These are phyloP conservation scores for Posidonia oceanica DNA, from an alignment of 116 monocot species.

Conservation along the genomic window DNA sequence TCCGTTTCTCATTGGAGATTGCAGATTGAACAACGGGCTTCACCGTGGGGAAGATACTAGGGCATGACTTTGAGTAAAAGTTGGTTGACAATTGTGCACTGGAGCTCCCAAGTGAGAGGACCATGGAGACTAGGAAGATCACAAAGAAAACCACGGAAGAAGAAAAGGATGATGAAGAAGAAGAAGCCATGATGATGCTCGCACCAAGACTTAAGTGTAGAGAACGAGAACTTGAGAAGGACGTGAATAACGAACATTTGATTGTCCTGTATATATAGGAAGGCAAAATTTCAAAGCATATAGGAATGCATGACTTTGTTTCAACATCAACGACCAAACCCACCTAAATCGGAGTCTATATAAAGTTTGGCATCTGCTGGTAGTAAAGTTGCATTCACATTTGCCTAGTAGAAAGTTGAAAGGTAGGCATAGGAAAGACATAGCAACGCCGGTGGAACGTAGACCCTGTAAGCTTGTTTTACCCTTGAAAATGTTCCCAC, in stretches of 20 bases:
- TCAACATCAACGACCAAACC: neutral
- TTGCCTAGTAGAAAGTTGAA: neutral
- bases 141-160: neutral
- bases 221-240: neutral
- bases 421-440: no score
- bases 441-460: no score
- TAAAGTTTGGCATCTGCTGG: neutral
- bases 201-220: no score
- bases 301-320: neutral
- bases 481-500: no score
- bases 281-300: neutral
- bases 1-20: slow-evolving; percentile 30
- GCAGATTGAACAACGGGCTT: slow-evolving; percentile 20
- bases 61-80: slow-evolving; percentile 34
- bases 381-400: neutral
- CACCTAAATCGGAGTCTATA: neutral
- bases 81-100: slow-evolving; percentile 26
- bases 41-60: slow-evolving; percentile 16
- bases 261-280: neutral
- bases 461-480: no score
- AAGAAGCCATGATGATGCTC: neutral
- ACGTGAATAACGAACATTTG: neutral
- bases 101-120: neutral
- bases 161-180: neutral
- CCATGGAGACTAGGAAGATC: neutral